Evolutionary conservation across 2,329 filamentous ascomycete genomes (phyloP), one percentile per base, ranked within the genome.

Genomic region (Penicillium crustosum): DNA sequence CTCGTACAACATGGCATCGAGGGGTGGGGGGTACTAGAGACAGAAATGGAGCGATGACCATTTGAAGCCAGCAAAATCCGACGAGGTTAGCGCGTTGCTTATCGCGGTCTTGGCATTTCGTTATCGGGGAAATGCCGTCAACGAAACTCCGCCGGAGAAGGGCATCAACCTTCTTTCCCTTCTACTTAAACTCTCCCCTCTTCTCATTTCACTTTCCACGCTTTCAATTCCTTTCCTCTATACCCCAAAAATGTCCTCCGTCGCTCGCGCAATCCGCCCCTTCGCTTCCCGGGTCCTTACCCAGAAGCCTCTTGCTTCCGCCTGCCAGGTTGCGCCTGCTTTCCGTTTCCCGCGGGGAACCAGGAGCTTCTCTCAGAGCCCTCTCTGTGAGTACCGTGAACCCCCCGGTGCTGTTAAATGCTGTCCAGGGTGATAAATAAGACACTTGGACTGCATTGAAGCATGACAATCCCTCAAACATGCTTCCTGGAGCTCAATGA

Each of bases 1-100:
- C 81, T 99, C 94, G 83, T 99, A 99, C 79, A 99, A 82, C 94
- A 99, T 97, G 65, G 75, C 68, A 62, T 63, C 60, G 62, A 65
- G 39, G 53, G 59, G 58, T 63, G 66, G 61, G 55, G 59, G 51
- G 59, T 53, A 61, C 64, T 61, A 65, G 23, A 53, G 48, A 59
- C 58, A 54, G 55, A 58, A 56, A 49, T 48, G 29, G 49, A 49
- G 59, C 60, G 60, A 53, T 60, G 57, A 64, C 49, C 55, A 60
- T 59, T 57, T 54, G 49, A 48, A 47, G 50, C 58, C 61, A 63
- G 64, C 61, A 67, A 67, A 66, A 65, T 63, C 65, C 65, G 57
- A 63, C 53, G 59, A 67, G 61, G 65, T 63, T 59, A 50, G 64
- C 60, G 58, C 42, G 29, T 13, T 43, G 15, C 65, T 71, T 70